These are phyloP conservation scores for Ophidiomyces ophidiicola DNA, from an alignment of 2,329 filamentous ascomycete genomes.

Conservation along the genomic window DNA sequence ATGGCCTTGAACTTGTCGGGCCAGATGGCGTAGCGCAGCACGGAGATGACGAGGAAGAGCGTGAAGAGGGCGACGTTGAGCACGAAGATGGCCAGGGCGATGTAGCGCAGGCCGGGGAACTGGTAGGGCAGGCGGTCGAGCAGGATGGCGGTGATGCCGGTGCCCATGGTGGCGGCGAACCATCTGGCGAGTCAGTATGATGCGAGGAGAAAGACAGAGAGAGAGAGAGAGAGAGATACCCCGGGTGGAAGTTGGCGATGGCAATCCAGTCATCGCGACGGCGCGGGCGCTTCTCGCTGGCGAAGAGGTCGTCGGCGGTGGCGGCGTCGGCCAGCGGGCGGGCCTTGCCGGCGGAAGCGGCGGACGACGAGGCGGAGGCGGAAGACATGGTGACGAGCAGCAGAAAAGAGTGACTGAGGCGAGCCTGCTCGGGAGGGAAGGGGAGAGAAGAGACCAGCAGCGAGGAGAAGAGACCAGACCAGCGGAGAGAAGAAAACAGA, in stretches of 20 bases:
- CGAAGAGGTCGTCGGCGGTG: neutral
- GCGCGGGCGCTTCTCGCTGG: neutral
- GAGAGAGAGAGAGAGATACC: constrained; percentile 7
- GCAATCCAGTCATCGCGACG: constrained; percentile 14
- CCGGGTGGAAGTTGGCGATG: constrained; percentile 16
- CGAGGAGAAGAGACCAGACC: too few species aligned
- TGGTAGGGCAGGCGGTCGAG: constrained; percentile 52
- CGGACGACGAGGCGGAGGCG: too few species aligned
- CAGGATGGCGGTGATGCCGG: constrained; percentile 53
- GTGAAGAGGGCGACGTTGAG: constrained; percentile 49
- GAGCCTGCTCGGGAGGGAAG: too few species aligned
- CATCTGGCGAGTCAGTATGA: constrained; percentile 24
- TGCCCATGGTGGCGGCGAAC: constrained; percentile 55
- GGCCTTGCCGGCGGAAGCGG: neutral
- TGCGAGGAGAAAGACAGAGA: neutral
- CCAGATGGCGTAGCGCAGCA: constrained; percentile 49
- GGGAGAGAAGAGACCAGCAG: too few species aligned
- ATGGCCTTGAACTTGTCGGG: constrained; percentile 52
- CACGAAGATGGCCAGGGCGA: constrained; percentile 49
- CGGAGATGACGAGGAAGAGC: constrained; percentile 42
- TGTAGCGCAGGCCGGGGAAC: constrained; percentile 44
- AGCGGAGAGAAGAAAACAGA: too few species aligned
- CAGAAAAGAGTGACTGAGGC: too few species aligned
- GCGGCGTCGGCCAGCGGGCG: too few species aligned
- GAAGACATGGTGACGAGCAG: too few species aligned